A percentile compares a stretch with the other conserved stretches of the same genome.
Evolutionary conservation across 2,329 filamentous ascomycete genomes (phyloP).

Genomic region (Decorospora gaudefroyi): DNA sequence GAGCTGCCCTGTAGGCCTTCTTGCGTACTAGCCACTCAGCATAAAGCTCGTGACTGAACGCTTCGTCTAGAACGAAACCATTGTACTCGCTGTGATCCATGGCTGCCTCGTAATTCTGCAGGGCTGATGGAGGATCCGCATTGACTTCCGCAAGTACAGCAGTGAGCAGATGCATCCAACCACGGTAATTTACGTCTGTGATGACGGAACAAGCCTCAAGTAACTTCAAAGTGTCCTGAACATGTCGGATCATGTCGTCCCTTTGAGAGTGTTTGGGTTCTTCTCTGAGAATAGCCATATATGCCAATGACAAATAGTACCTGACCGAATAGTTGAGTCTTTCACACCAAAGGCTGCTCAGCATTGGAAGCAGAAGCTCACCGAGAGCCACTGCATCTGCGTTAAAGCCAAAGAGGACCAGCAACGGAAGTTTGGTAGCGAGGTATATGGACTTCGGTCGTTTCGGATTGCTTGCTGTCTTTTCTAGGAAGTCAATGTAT

Average conservation of each 20-base stretch:
- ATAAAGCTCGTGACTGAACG: slow-evolving; percentile 73
- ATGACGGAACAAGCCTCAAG: slow-evolving; percentile 67
- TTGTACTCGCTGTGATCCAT: slow-evolving; percentile 73
- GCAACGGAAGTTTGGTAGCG: slow-evolving; percentile 52
- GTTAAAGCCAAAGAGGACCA: slow-evolving; percentile 52
- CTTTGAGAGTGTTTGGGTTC: slow-evolving; percentile 47
- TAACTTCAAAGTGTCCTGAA: slow-evolving; percentile 61
- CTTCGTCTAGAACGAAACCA: slow-evolving; percentile 71
- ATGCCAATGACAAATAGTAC: slow-evolving; percentile 52
- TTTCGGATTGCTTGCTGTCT: slow-evolving; percentile 61
- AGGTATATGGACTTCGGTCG: slow-evolving; percentile 71
- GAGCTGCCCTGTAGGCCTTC: slow-evolving; percentile 68
- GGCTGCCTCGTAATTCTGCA: slow-evolving; percentile 69
- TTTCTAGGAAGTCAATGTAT: slow-evolving; percentile 58
- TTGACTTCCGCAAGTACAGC: slow-evolving; percentile 70
- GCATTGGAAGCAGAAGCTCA: slow-evolving; percentile 48
- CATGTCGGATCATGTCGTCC: slow-evolving; percentile 56
- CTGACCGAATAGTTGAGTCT: slow-evolving; percentile 50
- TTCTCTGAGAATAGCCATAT: slow-evolving; percentile 48
- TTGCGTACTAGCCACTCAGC: slow-evolving; percentile 70
- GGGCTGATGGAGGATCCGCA: slow-evolving; percentile 57
- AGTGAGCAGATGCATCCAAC: slow-evolving; percentile 69
- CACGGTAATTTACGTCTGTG: slow-evolving; percentile 71
- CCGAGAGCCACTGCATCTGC: slow-evolving; percentile 52
- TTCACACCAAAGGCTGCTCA: slow-evolving; percentile 52